These are phyloP conservation scores for Phytophthora quininea DNA, from an alignment of 352 stramenopile species.

Conservation along the genomic window DNA sequence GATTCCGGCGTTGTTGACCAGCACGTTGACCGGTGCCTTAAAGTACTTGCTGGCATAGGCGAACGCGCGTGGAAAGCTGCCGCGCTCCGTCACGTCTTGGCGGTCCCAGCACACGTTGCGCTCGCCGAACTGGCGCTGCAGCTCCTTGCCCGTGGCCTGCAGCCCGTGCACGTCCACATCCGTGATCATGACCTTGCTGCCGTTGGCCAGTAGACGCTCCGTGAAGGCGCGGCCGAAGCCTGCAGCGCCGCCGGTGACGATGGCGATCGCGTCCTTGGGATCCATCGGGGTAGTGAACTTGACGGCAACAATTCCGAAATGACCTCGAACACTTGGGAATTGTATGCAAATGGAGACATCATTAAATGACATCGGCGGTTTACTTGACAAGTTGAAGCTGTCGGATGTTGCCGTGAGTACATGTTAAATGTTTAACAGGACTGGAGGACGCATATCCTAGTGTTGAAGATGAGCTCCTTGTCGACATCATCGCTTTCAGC, in stretches of 20 bases:
- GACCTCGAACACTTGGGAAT: slow-evolving; percentile 4
- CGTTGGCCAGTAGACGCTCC: slow-evolving; percentile 51
- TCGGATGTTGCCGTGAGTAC: slow-evolving; percentile 26
- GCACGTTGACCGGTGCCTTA: slow-evolving; percentile 61
- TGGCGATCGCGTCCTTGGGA: slow-evolving; percentile 58
- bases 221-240: slow-evolving; percentile 77
- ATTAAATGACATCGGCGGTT: background rate
- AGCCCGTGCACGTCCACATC: slow-evolving; percentile 73
- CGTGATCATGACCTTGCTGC: slow-evolving; percentile 77
- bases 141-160: slow-evolving; percentile 57
- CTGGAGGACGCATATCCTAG: background rate
- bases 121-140: slow-evolving; percentile 57
- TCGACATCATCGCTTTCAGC: background rate
- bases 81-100: slow-evolving; percentile 75
- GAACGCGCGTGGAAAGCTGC: slow-evolving; percentile 67
- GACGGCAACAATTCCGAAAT: slow-evolving; percentile 24
- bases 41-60: slow-evolving; percentile 69
- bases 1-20: slow-evolving; percentile 86
- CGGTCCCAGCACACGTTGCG: slow-evolving; percentile 64
- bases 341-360: no score
- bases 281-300: slow-evolving; percentile 50
- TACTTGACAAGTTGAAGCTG: background rate
- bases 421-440: no score
- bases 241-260: slow-evolving; percentile 71
- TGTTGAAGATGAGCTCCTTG: no score